A percentile compares a stretch with the other conserved stretches of the same genome.
These are phyloP conservation scores for Colletotrichum sp. DNA, from an alignment of 2,329 filamentous ascomycete species.

Conservation along the genomic window DNA sequence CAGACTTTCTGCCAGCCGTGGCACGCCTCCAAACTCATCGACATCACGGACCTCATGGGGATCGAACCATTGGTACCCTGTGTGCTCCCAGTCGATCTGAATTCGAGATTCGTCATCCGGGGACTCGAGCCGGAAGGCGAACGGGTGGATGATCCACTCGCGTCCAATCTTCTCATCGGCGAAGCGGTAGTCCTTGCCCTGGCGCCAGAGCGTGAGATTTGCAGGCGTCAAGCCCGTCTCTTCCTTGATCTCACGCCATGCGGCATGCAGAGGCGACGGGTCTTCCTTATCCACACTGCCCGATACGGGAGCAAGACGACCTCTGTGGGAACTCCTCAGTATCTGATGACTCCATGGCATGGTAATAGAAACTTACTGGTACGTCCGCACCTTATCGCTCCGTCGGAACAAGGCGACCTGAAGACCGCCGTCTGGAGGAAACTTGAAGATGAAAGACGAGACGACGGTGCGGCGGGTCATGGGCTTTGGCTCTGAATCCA, in stretches of 20 bases:
- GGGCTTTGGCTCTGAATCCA: neutral
- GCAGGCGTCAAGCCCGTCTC: constrained; percentile 60
- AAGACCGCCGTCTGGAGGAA: constrained; percentile 39
- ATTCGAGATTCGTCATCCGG: constrained; percentile 50
- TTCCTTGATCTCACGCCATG: constrained; percentile 66
- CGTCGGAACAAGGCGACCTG: constrained; percentile 67
- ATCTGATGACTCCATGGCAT: neutral
- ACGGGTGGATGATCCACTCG: constrained; percentile 68
- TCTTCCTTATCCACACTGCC: constrained; percentile 64
- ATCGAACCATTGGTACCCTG: constrained; percentile 61
- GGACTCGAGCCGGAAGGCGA: constrained; percentile 58
- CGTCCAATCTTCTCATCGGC: constrained; percentile 55
- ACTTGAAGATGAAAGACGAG: constrained; percentile 56
- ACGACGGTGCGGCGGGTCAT: constrained; percentile 43
- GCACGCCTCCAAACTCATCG: constrained; percentile 56
- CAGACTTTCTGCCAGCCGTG: constrained; percentile 61
- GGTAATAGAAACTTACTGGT: constrained; percentile 49
- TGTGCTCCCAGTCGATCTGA: constrained; percentile 66
- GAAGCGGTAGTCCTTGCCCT: constrained; percentile 65
- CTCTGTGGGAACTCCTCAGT: constrained; percentile 33
- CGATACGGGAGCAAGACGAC: constrained; percentile 66
- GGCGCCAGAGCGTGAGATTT: constrained; percentile 55
- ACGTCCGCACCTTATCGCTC: constrained; percentile 63
- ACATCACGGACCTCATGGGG: constrained; percentile 53
- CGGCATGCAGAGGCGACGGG: constrained; percentile 56